Conservation (phyloP, 495 filamentous ascomycete species). For the Venustampulla echinocandica region DNA sequence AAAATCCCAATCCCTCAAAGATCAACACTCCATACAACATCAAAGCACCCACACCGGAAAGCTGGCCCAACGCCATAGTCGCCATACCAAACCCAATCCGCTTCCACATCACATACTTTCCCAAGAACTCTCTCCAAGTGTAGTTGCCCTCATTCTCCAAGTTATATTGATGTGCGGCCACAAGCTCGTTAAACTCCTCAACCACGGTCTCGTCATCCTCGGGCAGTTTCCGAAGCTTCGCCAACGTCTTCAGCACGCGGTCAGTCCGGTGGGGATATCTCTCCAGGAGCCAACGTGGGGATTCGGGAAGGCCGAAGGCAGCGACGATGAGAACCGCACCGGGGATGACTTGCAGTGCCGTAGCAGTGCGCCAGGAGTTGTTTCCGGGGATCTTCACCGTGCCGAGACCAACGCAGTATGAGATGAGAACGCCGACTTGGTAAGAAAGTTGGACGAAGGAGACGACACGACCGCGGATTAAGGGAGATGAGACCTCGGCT, state of each 20-base stretch:
- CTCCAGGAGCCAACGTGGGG: conserved; percentile 29
- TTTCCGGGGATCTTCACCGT: conserved; percentile 36
- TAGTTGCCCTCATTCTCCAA: conserved; percentile 25
- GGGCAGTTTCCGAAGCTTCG: conserved; percentile 25
- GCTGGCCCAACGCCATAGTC: conserved; percentile 26
- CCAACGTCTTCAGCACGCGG: conserved; percentile 23
- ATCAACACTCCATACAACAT: conserved; percentile 33
- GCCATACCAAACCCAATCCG: conserved; percentile 30
- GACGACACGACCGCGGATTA: conserved; percentile 30
- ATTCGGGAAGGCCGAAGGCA: conserved; percentile 31
- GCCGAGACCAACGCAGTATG: conserved; percentile 33
- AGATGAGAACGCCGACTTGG: conserved; percentile 31
- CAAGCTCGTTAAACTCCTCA: conserved; percentile 30
- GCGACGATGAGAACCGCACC: conserved; percentile 28
- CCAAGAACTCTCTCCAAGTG: conserved; percentile 26
- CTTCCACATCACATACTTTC: conserved; percentile 29
- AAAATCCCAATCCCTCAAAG: conserved; percentile 31
- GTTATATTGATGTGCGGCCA: conserved; percentile 29
- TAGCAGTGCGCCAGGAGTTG: conserved; percentile 33
- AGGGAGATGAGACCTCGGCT: conserved; percentile 30
- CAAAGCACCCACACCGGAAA: conserved; percentile 19
- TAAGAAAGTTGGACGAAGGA: conserved; percentile 29
- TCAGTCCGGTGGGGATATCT: conserved; percentile 30
- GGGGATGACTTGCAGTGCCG: conserved; percentile 30
- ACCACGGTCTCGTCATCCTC: conserved; percentile 26